Evolutionary conservation across 371 early-diverging fungal genomes (phyloP), one percentile per base, ranked within the genome.

Genomic region (Actinomortierella ambigua): DNA sequence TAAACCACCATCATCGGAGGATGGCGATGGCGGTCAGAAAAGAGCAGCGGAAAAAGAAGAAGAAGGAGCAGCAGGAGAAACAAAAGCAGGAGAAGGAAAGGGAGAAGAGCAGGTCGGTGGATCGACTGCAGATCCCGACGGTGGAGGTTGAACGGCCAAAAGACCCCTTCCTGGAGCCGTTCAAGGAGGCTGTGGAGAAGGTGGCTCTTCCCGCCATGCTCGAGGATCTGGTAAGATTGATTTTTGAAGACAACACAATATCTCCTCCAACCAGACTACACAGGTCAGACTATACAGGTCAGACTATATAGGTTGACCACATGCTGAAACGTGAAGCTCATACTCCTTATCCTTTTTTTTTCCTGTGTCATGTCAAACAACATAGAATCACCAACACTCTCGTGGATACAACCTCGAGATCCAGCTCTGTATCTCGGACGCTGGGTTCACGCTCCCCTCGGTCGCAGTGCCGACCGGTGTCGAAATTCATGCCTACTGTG

Each of bases 321-420:
- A 18, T 15, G 46, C 46, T 15, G 1, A 48, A 23, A 18, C 23
- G 2, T n/a, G n/a, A n/a, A n/a, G n/a, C n/a, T n/a, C n/a, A n/a
- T n/a, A n/a, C n/a, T n/a, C n/a, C n/a, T n/a, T n/a, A n/a, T n/a
- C n/a, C n/a, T n/a, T n/a, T n/a, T n/a, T n/a, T n/a, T n/a, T n/a
- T n/a, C n/a, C n/a, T n/a, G n/a, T n/a, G 8, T 48, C 23, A 2
- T 20, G 22, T 23, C 22, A 49, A 26, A 24, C 9, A 50, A 18
- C 1, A 47, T 43, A 73, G 73, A 73, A 73, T 49, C 73, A 63
- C 7, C 73, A 73, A 23, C 66, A 67, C 50, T 73, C 73, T 6
- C 59, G 59, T 42, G 73, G 73, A 34, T 73, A 73, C 52, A 73
- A 66, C 23, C 55, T 63, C 7, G 73, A 73, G 54, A 73, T 73